Percentiles rank a stretch among this genome's conserved stretches.
Evolutionary conservation across 306 rosid genomes (phyloP).

Genomic region (Prosopis cineraria): DNA sequence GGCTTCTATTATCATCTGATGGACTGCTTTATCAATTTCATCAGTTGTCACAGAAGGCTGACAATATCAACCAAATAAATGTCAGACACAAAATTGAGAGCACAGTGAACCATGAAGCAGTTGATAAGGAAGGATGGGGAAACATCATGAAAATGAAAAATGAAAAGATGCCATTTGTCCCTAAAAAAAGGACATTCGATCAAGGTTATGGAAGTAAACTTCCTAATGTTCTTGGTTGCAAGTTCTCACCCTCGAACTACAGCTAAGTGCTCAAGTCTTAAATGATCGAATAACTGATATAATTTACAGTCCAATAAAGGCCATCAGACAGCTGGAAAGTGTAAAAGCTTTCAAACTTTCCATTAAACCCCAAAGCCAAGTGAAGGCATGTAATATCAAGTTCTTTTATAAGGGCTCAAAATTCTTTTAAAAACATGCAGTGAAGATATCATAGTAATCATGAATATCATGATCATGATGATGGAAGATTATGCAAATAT

Average conservation of each 20-base stretch:
- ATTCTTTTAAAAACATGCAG: background rate
- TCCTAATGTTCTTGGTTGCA: conserved; percentile 12
- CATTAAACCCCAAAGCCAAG: conserved; percentile 6
- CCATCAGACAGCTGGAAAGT: conserved; percentile 1
- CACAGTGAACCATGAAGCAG: background rate
- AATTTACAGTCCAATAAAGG: background rate
- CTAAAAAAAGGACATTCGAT: conserved; percentile 13
- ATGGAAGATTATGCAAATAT: background rate
- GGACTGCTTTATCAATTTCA: conserved; percentile 96
- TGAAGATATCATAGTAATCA: background rate
- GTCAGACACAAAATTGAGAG: conserved; percentile 13
- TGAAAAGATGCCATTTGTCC: conserved; percentile 8
- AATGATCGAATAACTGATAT: background rate
- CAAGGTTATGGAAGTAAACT: background rate
- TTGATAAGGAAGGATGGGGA: conserved; percentile 3
- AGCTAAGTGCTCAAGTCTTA: conserved; percentile 5
- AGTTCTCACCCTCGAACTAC: conserved; percentile 11
- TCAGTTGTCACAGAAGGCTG: conserved; percentile 93
- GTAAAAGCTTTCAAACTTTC: conserved; percentile 5
- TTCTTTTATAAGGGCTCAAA: background rate
- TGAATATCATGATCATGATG: no score
- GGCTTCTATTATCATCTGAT: conserved; percentile 90
- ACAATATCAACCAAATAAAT: conserved; percentile 26
- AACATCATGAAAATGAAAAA: background rate
- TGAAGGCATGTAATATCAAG: conserved; percentile 15